phyloP scores from a whole-genome alignment of 305 asterid species.

The Plantago lanceolata region DNA sequence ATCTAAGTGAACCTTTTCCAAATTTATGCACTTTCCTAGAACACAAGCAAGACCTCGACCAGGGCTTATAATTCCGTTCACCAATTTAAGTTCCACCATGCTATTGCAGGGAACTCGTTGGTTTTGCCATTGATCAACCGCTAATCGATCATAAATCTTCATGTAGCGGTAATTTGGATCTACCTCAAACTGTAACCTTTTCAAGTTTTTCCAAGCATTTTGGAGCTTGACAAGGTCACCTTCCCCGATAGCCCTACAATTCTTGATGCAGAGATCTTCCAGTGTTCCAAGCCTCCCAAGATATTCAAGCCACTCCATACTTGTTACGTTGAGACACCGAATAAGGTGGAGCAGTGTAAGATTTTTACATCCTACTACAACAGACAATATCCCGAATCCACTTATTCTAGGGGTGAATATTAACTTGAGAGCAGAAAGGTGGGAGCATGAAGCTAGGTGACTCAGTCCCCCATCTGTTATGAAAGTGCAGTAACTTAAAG shows the following conservation, averaged over 20 bases:
- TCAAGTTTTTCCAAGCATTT: constrained; percentile 51
- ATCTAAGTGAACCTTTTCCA: constrained; percentile 59
- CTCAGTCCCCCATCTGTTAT: constrained; percentile 67
- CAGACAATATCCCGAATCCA: constrained; percentile 69
- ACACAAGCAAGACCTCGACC: constrained; percentile 76
- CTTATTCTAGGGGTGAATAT: constrained; percentile 66
- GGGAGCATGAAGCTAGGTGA: constrained; percentile 54
- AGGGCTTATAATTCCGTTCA: constrained; percentile 64
- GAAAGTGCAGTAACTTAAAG: constrained; percentile 66
- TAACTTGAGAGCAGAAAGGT: constrained; percentile 53
- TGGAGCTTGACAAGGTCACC: constrained; percentile 73
- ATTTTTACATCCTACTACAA: constrained; percentile 63
- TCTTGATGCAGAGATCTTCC: constrained; percentile 72
- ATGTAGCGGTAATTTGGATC: constrained; percentile 69
- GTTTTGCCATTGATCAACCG: constrained; percentile 58
- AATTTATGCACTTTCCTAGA: constrained; percentile 54
- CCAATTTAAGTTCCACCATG: constrained; percentile 64
- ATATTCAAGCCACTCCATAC: constrained; percentile 77
- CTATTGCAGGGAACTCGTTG: constrained; percentile 58
- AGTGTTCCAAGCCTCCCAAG: constrained; percentile 61
- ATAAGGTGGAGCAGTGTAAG: constrained; percentile 57
- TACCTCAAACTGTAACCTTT: constrained; percentile 60
- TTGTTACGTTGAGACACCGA: constrained; percentile 58
- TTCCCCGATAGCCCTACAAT: constrained; percentile 76
- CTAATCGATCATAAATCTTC: constrained; percentile 58